Percentiles rank a stretch among this genome's conserved stretches.
Evolutionary conservation across 2,329 filamentous ascomycete species (phyloP).

Genomic region (Penicillium digitatum): DNA sequence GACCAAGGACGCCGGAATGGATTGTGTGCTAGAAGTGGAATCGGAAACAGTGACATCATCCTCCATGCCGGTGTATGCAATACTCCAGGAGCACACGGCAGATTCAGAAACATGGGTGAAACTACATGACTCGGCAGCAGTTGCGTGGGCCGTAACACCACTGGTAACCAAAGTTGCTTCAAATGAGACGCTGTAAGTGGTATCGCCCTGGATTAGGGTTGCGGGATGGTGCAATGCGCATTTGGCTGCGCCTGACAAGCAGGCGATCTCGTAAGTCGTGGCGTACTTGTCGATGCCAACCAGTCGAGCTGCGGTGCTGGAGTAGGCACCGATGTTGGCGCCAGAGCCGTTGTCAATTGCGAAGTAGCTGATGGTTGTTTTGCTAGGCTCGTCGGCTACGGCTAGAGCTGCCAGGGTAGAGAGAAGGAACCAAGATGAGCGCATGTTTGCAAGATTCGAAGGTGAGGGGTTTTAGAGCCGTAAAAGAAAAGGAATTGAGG

Average conservation of each 20-base stretch:
- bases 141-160: neutral
- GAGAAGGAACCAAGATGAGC: neutral
- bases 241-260: neutral
- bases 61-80: neutral
- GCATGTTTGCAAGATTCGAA: slow-evolving; percentile 1
- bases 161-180: neutral
- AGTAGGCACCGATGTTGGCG: neutral
- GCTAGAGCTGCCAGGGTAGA: slow-evolving; percentile 3
- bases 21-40: neutral
- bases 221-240: slow-evolving; percentile 2
- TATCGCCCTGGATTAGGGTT: slow-evolving; percentile 10
- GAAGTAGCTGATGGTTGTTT: slow-evolving; percentile 9
- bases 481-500: neutral
- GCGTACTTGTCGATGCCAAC: slow-evolving; percentile 4
- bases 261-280: slow-evolving; percentile 9
- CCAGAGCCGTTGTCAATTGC: neutral
- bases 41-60: neutral
- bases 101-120: slow-evolving; percentile 13
- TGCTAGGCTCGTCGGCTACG: neutral
- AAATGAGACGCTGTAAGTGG: slow-evolving; percentile 4
- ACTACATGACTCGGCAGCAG: neutral
- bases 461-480: neutral
- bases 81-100: neutral
- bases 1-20: neutral
- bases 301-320: slow-evolving; percentile 3